A percentile compares a stretch with the other conserved stretches of the same genome.
phyloP scores from a whole-genome alignment of 1,284 basidiomycete species.

The Trametes sp. region DNA sequence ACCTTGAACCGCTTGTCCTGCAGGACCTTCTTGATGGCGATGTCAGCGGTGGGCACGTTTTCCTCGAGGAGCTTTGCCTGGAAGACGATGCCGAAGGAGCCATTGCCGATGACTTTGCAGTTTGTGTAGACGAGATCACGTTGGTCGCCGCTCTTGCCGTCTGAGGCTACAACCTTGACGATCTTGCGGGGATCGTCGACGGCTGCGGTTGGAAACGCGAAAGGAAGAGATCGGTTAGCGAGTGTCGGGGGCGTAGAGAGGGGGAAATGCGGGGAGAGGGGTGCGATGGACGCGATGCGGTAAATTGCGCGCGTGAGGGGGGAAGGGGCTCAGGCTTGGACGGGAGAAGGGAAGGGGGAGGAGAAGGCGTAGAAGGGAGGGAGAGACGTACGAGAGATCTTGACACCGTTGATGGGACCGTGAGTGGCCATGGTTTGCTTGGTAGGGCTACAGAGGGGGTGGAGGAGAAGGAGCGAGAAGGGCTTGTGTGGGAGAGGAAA shows the following conservation, averaged over 20 bases:
- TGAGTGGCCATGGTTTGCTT: constrained; percentile 67
- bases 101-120: constrained; percentile 98
- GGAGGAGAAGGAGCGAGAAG: constrained; percentile 29
- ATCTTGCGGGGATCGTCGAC: constrained; percentile 96
- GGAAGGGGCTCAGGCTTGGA: constrained; percentile 17
- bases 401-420: constrained; percentile 90
- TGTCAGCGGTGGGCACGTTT: constrained; percentile 78
- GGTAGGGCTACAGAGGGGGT: constrained; percentile 41
- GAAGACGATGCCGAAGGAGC: constrained; percentile 98
- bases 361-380: constrained; percentile 28
- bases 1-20: constrained; percentile 99
- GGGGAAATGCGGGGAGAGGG: constrained; percentile 29
- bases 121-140: constrained; percentile 94
- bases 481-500: constrained; percentile 16
- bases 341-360: constrained; percentile 39
- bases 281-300: constrained; percentile 36
- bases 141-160: constrained; percentile 92
- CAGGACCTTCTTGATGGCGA: constrained; percentile 99
- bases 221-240: constrained; percentile 20
- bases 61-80: constrained; percentile 79
- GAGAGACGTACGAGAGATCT: constrained; percentile 82
- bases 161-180: constrained; percentile 93
- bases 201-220: constrained; percentile 51
- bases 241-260: constrained; percentile 29
- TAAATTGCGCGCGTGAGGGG: constrained; percentile 17